Percentiles rank a stretch among this genome's conserved stretches.
These are phyloP conservation scores for Fusarium begoniae DNA, from an alignment of 2,329 filamentous ascomycete genomes.

Conservation along the genomic window DNA sequence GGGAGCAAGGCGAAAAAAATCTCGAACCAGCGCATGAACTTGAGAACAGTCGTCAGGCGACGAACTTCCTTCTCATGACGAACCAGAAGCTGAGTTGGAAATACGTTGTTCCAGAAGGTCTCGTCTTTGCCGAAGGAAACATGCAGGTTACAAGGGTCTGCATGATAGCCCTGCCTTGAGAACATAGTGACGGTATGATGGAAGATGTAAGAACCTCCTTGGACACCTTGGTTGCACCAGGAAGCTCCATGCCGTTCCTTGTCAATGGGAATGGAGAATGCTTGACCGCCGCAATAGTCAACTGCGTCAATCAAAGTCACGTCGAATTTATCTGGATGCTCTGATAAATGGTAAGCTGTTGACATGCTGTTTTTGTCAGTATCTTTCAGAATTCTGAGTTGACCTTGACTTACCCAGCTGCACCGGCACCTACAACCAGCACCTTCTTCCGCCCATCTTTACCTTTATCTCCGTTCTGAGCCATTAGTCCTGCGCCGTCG, in stretches of 20 bases:
- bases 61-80: slow-evolving; percentile 22
- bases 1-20: slow-evolving; percentile 21
- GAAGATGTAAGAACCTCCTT: slow-evolving; percentile 29
- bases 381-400: rapidly evolving
- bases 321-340: slow-evolving; percentile 24
- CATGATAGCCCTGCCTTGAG: slow-evolving; percentile 19
- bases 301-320: slow-evolving; percentile 25
- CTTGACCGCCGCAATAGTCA: slow-evolving; percentile 26
- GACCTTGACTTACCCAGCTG: slow-evolving; percentile 13
- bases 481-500: slow-evolving; percentile 22
- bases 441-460: slow-evolving; percentile 15
- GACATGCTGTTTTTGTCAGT: slow-evolving; percentile 14
- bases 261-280: slow-evolving; percentile 28
- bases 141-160: slow-evolving; percentile 19
- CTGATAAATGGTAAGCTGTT: slow-evolving; percentile 15
- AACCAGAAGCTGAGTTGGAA: slow-evolving; percentile 8
- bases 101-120: slow-evolving; percentile 24
- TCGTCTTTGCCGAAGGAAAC: slow-evolving; percentile 28
- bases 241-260: slow-evolving; percentile 28
- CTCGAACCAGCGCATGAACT: slow-evolving; percentile 31
- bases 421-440: slow-evolving; percentile 20
- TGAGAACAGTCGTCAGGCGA: slow-evolving; percentile 17
- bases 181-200: slow-evolving; percentile 31
- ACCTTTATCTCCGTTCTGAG: slow-evolving; percentile 19
- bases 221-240: slow-evolving; percentile 25